A percentile compares a stretch with the other conserved stretches of the same genome.
Conservation (phyloP, 306 rosid species). For the Cicer chorassanicum region DNA sequence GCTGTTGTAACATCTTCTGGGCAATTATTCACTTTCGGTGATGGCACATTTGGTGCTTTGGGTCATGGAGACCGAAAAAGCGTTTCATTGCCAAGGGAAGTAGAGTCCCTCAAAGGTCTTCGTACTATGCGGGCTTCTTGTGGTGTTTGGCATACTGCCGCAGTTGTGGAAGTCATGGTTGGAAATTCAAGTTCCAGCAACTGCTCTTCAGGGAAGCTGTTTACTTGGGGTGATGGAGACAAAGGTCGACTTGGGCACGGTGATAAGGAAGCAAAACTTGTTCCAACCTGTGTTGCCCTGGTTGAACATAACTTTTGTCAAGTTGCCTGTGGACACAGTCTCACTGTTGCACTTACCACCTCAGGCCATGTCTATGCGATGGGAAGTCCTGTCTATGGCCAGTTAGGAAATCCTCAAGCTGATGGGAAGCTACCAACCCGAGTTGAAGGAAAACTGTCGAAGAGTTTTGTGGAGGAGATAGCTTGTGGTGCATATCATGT, state of each 20-base stretch:
- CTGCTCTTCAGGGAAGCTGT: slow-evolving; percentile 94
- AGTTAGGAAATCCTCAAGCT: slow-evolving; percentile 85
- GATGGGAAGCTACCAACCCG: slow-evolving; percentile 86
- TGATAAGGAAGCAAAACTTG: slow-evolving; percentile 94
- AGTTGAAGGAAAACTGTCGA: slow-evolving; percentile 84
- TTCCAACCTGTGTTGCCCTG: slow-evolving; percentile 98
- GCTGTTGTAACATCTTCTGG: slow-evolving; percentile 98
- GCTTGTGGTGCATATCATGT: slow-evolving; percentile 98
- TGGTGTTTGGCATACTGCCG: slow-evolving; percentile 99
- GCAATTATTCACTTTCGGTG: slow-evolving; percentile 95
- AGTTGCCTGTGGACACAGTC: slow-evolving; percentile 95
- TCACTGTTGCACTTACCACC: slow-evolving; percentile 92
- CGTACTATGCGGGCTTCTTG: slow-evolving; percentile 96
- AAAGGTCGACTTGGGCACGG: slow-evolving; percentile 99
- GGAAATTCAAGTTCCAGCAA: slow-evolving; percentile 92
- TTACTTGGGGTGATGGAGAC: slow-evolving; percentile 99
- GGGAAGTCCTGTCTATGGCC: slow-evolving; percentile 99
- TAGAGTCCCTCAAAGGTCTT: slow-evolving; percentile 95
- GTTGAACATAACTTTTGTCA: slow-evolving; percentile 88
- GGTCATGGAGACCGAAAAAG: slow-evolving; percentile 91
- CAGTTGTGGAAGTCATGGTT: slow-evolving; percentile 97
- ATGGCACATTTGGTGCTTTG: slow-evolving; percentile 95
- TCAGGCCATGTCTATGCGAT: slow-evolving; percentile 87
- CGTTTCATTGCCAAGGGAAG: slow-evolving; percentile 90
- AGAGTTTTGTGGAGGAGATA: slow-evolving; percentile 94